Evolutionary conservation across 2,329 filamentous ascomycete species (phyloP), one percentile per base, ranked within the genome.

Genomic region (Aureobasidium sp.): DNA sequence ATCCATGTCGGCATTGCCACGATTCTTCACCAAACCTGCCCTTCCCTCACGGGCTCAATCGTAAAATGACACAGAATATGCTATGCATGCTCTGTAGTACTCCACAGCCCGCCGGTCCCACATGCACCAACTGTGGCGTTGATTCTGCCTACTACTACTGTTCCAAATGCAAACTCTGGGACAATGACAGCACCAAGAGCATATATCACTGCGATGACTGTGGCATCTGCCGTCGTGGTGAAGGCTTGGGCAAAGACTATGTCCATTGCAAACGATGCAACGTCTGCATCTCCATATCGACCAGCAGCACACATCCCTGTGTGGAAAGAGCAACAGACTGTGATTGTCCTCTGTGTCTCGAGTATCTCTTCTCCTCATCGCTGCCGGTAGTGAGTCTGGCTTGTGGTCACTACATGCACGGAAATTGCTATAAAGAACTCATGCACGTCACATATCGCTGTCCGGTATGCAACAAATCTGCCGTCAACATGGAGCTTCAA

Each of bases 221-320:
- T 74, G 94, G 94, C 5, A 96, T 99, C 64, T 99, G 94, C 72
- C 84, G 94, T 63, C 87, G 92, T 62, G 94, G 94, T 1, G 85
- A 91, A 72, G 94, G 94, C 1, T 78, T 99, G 34, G 93, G 94
- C 4, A 97, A 96, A 72, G 94, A 99, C 72, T 99, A 96, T 72
- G 92, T 95, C 70, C 94, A 99, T 75, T 99, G 94, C 88, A 95
- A 96, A 87, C 92, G 86, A 68, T 99, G 94, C 75, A 90, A 90
- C 68, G 91, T 95, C 30, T 99, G 94, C 76, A 94, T 97, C 69
- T 89, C 90, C 8, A 96, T 97, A 66, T 86, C 88, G 3, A 90
- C 91, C 62, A 87, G 90, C 69, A 85, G 83, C 45, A 89, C 88
- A 7, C 94, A 99, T 77, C 91, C 90, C 67, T 99, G 94, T 71